Conservation (phyloP, 2,329 filamentous ascomycete species). For the Fusarium sarcochroum region DNA sequence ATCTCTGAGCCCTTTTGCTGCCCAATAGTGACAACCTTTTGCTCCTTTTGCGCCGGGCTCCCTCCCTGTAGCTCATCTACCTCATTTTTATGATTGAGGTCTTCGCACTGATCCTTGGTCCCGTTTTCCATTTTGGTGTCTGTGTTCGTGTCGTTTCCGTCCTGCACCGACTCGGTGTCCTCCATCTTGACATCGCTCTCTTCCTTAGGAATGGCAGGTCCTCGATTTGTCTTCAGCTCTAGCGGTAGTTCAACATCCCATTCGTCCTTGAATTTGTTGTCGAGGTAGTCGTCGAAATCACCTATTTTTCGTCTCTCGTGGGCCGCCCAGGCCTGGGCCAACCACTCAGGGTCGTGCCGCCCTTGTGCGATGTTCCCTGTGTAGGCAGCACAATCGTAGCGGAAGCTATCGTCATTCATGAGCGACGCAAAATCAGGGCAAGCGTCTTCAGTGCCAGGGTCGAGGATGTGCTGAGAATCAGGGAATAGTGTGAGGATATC, state of each 20-base stretch:
- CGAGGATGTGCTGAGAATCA: slow-evolving; percentile 55
- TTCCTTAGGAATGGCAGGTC: not conserved
- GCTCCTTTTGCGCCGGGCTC: not conserved
- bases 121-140: slow-evolving; percentile 13
- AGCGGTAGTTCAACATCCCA: slow-evolving; percentile 62
- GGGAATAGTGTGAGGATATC: slow-evolving; percentile 59
- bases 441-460: slow-evolving; percentile 53
- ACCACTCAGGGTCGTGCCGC: slow-evolving; percentile 67
- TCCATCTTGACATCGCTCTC: slow-evolving; percentile 34
- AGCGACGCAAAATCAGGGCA: slow-evolving; percentile 60
- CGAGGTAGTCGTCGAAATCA: slow-evolving; percentile 64
- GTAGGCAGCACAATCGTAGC: slow-evolving; percentile 62
- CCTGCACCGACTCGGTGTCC: slow-evolving; percentile 4
- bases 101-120: not conserved
- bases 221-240: slow-evolving; percentile 46
- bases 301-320: slow-evolving; percentile 64
- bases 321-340: slow-evolving; percentile 65
- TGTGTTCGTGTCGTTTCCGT: not conserved
- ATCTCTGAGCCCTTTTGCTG: slow-evolving; percentile 14
- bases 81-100: not conserved
- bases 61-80: slow-evolving; percentile 9
- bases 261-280: slow-evolving; percentile 60
- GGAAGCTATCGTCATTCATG: slow-evolving; percentile 63
- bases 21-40: slow-evolving; percentile 1
- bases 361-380: slow-evolving; percentile 62